These are phyloP conservation scores for Yamadazyma pseudoaaseri DNA, from an alignment of 1,139 yeast genomes.

Conservation along the genomic window DNA sequence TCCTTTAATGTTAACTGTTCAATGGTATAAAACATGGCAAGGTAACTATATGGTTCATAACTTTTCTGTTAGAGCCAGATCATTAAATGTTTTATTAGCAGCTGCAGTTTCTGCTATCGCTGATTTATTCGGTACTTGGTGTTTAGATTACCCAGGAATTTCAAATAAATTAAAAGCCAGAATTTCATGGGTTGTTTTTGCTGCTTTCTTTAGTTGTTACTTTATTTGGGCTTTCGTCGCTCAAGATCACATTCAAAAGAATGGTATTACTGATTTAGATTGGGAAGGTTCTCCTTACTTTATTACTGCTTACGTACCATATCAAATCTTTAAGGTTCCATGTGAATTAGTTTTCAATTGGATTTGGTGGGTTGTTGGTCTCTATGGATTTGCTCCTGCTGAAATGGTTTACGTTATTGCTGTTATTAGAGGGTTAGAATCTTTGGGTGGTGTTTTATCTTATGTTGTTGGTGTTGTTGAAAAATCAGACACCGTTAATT, in stretches of 20 bases:
- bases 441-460: slow-evolving; percentile 16
- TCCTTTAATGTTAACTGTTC: slow-evolving; percentile 10
- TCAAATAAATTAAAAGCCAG: slow-evolving; percentile 6
- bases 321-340: slow-evolving; percentile 18
- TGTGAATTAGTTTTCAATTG: slow-evolving; percentile 20
- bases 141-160: slow-evolving; percentile 14
- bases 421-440: slow-evolving; percentile 9
- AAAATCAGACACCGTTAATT: slow-evolving; percentile 16
- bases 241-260: slow-evolving; percentile 14
- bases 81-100: slow-evolving; percentile 19
- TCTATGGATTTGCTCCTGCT: slow-evolving; percentile 14
- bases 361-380: slow-evolving; percentile 22
- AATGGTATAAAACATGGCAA: slow-evolving; percentile 21
- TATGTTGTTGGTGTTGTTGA: slow-evolving; percentile 18
- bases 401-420: slow-evolving; percentile 13
- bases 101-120: slow-evolving; percentile 15
- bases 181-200: slow-evolving; percentile 15
- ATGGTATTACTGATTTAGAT: slow-evolving; percentile 15
- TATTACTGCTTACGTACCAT: slow-evolving; percentile 17
- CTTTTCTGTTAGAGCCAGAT: slow-evolving; percentile 20
- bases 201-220: slow-evolving; percentile 11
- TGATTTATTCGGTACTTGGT: slow-evolving; percentile 16
- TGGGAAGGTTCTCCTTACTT: slow-evolving; percentile 17
- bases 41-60: slow-evolving; percentile 20
- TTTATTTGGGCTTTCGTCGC: slow-evolving; percentile 18